Percentiles rank a stretch among this genome's conserved stretches.
phyloP scores from a whole-genome alignment of 2,329 filamentous ascomycete species.

The Hymenoscyphus albidus region DNA sequence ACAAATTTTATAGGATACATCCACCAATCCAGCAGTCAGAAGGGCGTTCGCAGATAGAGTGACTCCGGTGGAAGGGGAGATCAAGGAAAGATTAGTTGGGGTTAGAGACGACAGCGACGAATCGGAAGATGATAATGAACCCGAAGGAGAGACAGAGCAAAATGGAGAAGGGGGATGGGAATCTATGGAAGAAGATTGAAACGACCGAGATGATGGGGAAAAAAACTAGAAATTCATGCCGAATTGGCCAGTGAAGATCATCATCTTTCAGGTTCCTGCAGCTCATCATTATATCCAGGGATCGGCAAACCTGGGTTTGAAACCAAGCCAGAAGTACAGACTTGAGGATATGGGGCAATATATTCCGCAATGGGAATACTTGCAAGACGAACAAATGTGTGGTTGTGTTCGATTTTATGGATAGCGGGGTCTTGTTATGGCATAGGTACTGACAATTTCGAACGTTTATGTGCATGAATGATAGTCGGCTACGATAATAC shows the following conservation, averaged over 20 bases:
- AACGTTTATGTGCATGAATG: conserved; percentile 16
- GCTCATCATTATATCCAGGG: background rate
- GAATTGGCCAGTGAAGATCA: background rate
- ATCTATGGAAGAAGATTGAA: conserved; percentile 56
- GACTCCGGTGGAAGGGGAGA: conserved; percentile 55
- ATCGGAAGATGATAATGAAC: conserved; percentile 54
- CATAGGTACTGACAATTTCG: conserved; percentile 3
- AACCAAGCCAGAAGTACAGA: conserved; percentile 1
- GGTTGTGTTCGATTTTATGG: background rate
- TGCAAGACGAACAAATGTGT: background rate
- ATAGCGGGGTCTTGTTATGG: background rate
- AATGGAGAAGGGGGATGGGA: conserved; percentile 39
- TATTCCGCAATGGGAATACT: background rate
- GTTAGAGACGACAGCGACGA: conserved; percentile 65
- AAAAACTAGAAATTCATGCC: background rate
- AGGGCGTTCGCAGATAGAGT: conserved; percentile 75
- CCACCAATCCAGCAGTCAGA: conserved; percentile 84
- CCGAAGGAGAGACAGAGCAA: conserved; percentile 46
- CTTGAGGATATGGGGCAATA: background rate
- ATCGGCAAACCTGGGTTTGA: background rate
- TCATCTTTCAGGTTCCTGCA: background rate
- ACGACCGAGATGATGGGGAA: conserved; percentile 1
- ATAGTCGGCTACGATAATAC: conserved; percentile 1
- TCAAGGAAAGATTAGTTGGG: conserved; percentile 74
- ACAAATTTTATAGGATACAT: conserved; percentile 36